These are phyloP conservation scores for Colletotrichum siamense DNA, from an alignment of 2,329 filamentous ascomycete genomes.

Conservation along the genomic window DNA sequence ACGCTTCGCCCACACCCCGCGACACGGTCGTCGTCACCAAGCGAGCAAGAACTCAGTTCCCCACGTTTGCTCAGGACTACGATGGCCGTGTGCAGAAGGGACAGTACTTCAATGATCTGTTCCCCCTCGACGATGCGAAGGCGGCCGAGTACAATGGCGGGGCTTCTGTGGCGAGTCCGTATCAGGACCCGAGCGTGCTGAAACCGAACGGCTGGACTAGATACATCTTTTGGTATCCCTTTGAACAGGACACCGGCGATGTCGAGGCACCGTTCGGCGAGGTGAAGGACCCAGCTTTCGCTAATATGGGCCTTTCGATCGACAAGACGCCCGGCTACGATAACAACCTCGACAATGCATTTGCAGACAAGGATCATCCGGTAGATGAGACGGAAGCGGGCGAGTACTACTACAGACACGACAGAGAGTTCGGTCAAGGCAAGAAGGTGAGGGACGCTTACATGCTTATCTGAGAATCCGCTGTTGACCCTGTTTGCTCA, in stretches of 20 bases:
- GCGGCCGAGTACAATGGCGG: not conserved
- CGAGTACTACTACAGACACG: not conserved
- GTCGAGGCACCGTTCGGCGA: not conserved
- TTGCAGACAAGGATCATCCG: not conserved
- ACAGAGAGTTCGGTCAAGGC: not conserved
- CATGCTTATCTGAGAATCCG: not conserved
- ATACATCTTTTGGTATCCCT: not conserved
- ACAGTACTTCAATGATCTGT: not conserved
- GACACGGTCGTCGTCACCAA: not conserved
- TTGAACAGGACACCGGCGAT: not conserved
- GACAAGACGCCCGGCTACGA: not conserved
- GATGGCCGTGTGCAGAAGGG: not conserved
- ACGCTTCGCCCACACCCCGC: not conserved
- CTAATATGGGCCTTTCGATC: not conserved
- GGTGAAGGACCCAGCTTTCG: not conserved
- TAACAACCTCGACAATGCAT: not conserved
- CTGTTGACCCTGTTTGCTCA: not conserved
- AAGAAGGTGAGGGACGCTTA: not conserved
- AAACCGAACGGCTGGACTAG: not conserved
- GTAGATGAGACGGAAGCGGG: not conserved
- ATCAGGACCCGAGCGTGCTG: not conserved
- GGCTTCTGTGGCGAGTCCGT: not conserved
- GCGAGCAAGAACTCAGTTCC: not conserved
- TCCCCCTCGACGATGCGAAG: not conserved
- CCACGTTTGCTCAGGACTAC: not conserved